Base-by-base conservation (phyloP, 2,329 filamentous ascomycete species). In the Triangularia setosa region DNA sequence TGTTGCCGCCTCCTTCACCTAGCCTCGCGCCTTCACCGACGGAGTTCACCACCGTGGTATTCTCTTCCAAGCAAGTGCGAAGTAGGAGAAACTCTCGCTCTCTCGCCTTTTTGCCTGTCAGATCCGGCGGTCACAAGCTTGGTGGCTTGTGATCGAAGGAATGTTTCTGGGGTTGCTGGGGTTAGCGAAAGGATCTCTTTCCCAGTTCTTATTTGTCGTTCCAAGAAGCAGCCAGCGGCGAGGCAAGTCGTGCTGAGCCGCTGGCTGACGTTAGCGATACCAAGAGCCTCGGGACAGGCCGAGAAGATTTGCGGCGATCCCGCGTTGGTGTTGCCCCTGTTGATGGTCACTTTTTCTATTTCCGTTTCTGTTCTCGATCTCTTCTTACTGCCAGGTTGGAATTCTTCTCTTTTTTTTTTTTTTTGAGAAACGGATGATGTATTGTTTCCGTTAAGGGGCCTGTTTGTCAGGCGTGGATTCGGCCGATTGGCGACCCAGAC, bases 301-400 rank as follows among this genome's bases (percentile, higher is more conserved):
- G 52, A 55, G n/a, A 18, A 21, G 52, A 55, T 55, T 55, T 55
- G 52, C 52, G 52, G 52, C n/a, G 52, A 55, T 55, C 52, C 52
- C 52, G 52, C 35, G 35, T n/a, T 55, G 40, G 40, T 18, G 5
- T 21, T 18, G 35, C 18, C 40, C 40, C 40, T 48, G 40, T 40
- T 40, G 40, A 6, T 11, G 40, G 40, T 48, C 14, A 33, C 30
- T 48, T 48, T 18, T 48, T 48, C 40, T 48, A 48, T 48, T 48
- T 48, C 40, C 40, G 18, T 11, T 48, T 48, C 18, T 48, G n/a
- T 48, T 48, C 40, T 48, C 40, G 40, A 48, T 21, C 40, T 48
- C 40, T 48, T 48, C 12, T 9, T 16, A 33, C 30, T 33, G 30
- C 30, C 30, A 12, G 11, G 30, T n/a, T 40, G 14, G 33, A 40